phyloP scores from a whole-genome alignment of 441 rosid species.

The Jatropha multifida region DNA sequence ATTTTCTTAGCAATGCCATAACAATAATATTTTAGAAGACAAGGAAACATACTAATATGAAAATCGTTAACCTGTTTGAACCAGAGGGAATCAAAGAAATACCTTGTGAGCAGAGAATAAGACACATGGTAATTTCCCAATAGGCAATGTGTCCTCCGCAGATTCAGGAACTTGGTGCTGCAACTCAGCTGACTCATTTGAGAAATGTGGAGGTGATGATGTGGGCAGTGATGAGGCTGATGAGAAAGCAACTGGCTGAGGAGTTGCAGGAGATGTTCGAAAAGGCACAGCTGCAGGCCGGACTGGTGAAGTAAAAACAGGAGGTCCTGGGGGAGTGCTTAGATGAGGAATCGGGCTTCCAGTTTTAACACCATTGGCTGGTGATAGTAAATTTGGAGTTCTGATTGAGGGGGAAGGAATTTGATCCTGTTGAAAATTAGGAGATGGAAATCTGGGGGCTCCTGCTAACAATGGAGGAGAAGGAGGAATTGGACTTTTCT shows the following conservation, averaged over 20 bases:
- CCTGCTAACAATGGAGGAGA: conserved; percentile 44
- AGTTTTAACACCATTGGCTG: conserved; percentile 59
- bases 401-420: conserved; percentile 55
- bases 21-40: not conserved
- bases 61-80: conserved; percentile 1
- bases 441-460: conserved; percentile 68
- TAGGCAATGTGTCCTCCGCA: conserved; percentile 46
- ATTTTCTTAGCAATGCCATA: not conserved
- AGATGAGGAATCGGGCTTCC: conserved; percentile 71
- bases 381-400: conserved; percentile 50
- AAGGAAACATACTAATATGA: not conserved
- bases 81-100: conserved; percentile 25
- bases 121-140: conserved; percentile 61
- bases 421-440: conserved; percentile 62
- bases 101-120: conserved; percentile 87
- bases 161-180: conserved; percentile 56
- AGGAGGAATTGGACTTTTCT: conserved; percentile 44
- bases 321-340: conserved; percentile 98
- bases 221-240: conserved; percentile 72
- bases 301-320: conserved; percentile 87
- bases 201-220: conserved; percentile 77
- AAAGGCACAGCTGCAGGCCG: conserved; percentile 96
- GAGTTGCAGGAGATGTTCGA: conserved; percentile 86
- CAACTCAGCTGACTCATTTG: conserved; percentile 62
- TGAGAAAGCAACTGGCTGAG: conserved; percentile 85